Conservation (phyloP, 176 grass and related monocot genomes). For the Oryza officinalis region DNA sequence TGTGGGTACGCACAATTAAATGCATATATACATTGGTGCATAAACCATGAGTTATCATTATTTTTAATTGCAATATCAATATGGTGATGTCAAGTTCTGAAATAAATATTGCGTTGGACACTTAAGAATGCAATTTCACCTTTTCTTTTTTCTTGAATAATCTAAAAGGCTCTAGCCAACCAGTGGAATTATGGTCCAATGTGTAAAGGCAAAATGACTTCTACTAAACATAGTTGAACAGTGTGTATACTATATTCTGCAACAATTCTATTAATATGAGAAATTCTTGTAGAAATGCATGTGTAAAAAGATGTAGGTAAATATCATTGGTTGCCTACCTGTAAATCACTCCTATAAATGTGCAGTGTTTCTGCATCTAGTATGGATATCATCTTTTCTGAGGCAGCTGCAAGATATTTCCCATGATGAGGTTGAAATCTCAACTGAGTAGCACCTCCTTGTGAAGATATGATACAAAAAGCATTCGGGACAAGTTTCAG, state of each 20-base stretch:
- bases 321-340: not conserved
- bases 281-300: not conserved
- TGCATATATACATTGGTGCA: no score
- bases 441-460: slow-evolving; percentile 70
- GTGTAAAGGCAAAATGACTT: not conserved
- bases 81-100: not conserved
- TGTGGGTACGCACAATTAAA: not conserved
- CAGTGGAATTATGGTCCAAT: not conserved
- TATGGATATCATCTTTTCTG: slow-evolving; percentile 57
- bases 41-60: not conserved
- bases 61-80: slow-evolving; percentile 12
- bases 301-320: not conserved
- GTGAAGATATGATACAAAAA: not conserved
- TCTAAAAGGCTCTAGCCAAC: not conserved
- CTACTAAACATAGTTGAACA: not conserved
- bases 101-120: not conserved
- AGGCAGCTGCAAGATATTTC: slow-evolving; percentile 63
- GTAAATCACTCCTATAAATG: slow-evolving; percentile 19
- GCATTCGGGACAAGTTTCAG: not conserved
- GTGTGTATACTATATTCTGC: not conserved
- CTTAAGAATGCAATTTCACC: not conserved
- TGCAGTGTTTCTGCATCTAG: slow-evolving; percentile 63
- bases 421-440: slow-evolving; percentile 65
- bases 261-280: not conserved
- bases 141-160: not conserved